These are phyloP conservation scores for Cladochytrium replicatum DNA, from an alignment of 192 early-diverging fungal species.

Conservation along the genomic window DNA sequence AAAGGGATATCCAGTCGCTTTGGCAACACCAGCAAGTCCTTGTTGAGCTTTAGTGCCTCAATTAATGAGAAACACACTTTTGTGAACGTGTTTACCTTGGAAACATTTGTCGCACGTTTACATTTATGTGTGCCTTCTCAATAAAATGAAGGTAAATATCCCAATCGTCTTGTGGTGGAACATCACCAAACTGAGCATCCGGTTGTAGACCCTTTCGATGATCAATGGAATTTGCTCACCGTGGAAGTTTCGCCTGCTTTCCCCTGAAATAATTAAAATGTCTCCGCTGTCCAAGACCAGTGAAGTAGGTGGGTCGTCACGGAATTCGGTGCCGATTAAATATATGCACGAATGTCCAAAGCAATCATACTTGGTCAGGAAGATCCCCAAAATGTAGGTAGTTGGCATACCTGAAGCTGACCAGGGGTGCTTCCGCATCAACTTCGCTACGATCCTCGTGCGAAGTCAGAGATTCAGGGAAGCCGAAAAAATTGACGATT, in stretches of 20 bases:
- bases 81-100: no score
- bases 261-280: conserved; percentile 76
- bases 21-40: conserved; percentile 28
- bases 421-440: conserved; percentile 72
- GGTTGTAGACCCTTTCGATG: conserved; percentile 44
- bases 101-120: conserved; percentile 83
- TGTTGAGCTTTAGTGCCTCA: conserved; percentile 26
- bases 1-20: conserved; percentile 17
- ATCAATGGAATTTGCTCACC: conserved; percentile 70
- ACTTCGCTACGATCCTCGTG: conserved; percentile 90
- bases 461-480: conserved; percentile 70
- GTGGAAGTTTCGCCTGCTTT: conserved; percentile 67
- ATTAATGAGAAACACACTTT: no score
- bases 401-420: conserved; percentile 30
- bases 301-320: conserved; percentile 58
- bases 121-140: conserved; percentile 64
- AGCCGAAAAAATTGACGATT: conserved; percentile 87
- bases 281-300: conserved; percentile 79
- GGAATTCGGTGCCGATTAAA: conserved; percentile 64
- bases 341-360: conserved; percentile 71
- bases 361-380: no score
- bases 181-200: conserved; percentile 3
- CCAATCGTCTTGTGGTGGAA: conserved; percentile 35
- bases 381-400: no score
- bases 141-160: conserved; percentile 50